phyloP scores from a whole-genome alignment of 257 asterid species.

The Thymus quinquecostatus region DNA sequence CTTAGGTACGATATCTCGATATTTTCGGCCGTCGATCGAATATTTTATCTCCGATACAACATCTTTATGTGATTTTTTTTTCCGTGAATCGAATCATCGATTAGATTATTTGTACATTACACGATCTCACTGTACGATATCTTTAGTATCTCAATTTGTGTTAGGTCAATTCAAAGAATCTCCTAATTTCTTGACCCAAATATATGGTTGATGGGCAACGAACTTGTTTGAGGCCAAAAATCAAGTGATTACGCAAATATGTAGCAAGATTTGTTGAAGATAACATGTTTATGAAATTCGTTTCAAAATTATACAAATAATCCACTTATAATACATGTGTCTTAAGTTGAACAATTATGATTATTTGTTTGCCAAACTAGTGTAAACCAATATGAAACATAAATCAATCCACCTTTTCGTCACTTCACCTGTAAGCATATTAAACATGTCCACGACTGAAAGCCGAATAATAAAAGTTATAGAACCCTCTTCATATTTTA shows the following conservation, averaged over 20 bases:
- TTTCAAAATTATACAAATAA: neutral
- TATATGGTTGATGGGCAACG: conserved; percentile 15
- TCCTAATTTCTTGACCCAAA: conserved; percentile 30
- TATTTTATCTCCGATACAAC: neutral
- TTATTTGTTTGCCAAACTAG: too few relatives aligned
- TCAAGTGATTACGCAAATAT: conserved; percentile 27
- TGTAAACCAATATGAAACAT: too few relatives aligned
- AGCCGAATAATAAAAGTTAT: too few relatives aligned
- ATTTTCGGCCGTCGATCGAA: neutral
- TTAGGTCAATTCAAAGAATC: too few relatives aligned
- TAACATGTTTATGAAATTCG: neutral
- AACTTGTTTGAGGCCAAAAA: conserved; percentile 5
- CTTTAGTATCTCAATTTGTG: neutral
- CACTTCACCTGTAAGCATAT: too few relatives aligned
- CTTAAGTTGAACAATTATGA: too few relatives aligned
- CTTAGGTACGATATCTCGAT: neutral
- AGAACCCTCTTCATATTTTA: neutral
- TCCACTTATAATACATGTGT: neutral
- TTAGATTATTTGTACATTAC: neutral
- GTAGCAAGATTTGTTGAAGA: conserved; percentile 22
- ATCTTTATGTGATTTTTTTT: neutral
- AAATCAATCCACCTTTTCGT: too few relatives aligned
- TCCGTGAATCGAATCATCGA: neutral
- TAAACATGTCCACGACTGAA: too few relatives aligned
- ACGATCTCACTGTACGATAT: neutral